A percentile compares a stretch with the other conserved stretches of the same genome.
Evolutionary conservation across 495 filamentous ascomycete species (phyloP).

Genomic region (Podospora pseudopauciseta): DNA sequence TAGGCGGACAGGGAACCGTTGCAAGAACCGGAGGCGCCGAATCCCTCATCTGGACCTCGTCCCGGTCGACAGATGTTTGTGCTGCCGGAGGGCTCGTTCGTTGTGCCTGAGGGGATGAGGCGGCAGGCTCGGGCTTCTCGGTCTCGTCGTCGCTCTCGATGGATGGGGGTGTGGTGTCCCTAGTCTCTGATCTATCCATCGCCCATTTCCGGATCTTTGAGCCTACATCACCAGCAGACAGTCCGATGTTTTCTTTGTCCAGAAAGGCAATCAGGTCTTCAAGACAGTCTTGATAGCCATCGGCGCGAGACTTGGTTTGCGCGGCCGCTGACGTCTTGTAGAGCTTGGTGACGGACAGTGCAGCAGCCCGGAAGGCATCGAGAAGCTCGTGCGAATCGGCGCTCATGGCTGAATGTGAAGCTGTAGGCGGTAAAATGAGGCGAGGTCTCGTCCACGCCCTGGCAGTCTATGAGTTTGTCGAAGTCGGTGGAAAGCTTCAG

Average conservation of each 20-base stretch:
- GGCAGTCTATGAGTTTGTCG: not conserved
- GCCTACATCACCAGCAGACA: constrained; percentile 69
- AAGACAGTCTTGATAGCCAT: constrained; percentile 91
- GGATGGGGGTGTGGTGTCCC: constrained; percentile 40
- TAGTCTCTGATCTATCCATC: constrained; percentile 68
- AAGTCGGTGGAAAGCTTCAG: constrained; percentile 7
- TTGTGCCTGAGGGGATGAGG: constrained; percentile 58
- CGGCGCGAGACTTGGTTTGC: constrained; percentile 64
- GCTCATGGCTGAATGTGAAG: constrained; percentile 24
- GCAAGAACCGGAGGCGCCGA: constrained; percentile 28
- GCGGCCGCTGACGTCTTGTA: constrained; percentile 85
- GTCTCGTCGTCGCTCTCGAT: constrained; percentile 74
- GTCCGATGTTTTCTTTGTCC: constrained; percentile 71
- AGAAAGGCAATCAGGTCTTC: constrained; percentile 84
- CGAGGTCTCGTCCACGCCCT: not conserved
- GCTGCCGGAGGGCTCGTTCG: constrained; percentile 47
- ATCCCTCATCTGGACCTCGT: constrained; percentile 46
- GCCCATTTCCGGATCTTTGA: constrained; percentile 82
- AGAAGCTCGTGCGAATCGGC: constrained; percentile 71
- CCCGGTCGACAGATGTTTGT: constrained; percentile 35
- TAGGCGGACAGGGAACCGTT: constrained; percentile 21
- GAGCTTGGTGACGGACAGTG: constrained; percentile 90
- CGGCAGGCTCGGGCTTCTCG: constrained; percentile 48
- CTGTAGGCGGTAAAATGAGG: not conserved
- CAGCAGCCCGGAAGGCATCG: constrained; percentile 85